Base-by-base conservation (phyloP, 1,284 basidiomycete species). In the Puccinia triticina region DNA sequence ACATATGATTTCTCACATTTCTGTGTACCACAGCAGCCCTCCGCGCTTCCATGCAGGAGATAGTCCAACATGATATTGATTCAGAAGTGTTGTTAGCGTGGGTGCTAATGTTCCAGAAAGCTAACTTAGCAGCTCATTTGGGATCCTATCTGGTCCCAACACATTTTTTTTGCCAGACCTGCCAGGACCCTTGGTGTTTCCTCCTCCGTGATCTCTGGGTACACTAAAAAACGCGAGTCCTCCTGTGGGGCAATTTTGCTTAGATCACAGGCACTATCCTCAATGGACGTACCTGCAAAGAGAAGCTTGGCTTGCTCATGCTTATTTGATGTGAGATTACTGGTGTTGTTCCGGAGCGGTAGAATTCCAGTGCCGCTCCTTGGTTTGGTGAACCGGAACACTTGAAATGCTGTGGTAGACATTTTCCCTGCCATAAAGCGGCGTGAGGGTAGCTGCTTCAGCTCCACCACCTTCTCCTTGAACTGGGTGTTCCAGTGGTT, bases 311-410 rank as follows among this genome's bases (percentile, higher is more conserved):
- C 76, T 32, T 67, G 59, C 11, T 29, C 23, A 10, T 50, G n/a
- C 34, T 69, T 69, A 37, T 78, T 64, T 0, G 26, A 26, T 16
- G 76, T 69, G 26, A 69, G 7, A 2, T 18, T n/a, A 16, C 76
- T 7, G 48, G 46, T 18, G 43, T 1, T 3, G 34, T 50, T n/a
- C 1, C 21, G 23, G 5, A 77, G 57, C 1, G 75, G 75, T 0
- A 64, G 57, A 0, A 77, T 29, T 8, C 43, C 75, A 4, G 23
- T n/a, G 1, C 57, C 37, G 4, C 37, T 29, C 26, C 40, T 3
- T 2, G 75, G 7, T 46, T 77, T 77, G 57, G 75, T 77, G 75
- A 43, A 77, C 23, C 23, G 8, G n/a, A 61, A 77, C 0, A 57
- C 75, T 46, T 64, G 55, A 26, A 61, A 64, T 2, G 48, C 61